Base-by-base conservation (phyloP, 2,329 filamentous ascomycete genomes). In the Colletotrichum karsti region DNA sequence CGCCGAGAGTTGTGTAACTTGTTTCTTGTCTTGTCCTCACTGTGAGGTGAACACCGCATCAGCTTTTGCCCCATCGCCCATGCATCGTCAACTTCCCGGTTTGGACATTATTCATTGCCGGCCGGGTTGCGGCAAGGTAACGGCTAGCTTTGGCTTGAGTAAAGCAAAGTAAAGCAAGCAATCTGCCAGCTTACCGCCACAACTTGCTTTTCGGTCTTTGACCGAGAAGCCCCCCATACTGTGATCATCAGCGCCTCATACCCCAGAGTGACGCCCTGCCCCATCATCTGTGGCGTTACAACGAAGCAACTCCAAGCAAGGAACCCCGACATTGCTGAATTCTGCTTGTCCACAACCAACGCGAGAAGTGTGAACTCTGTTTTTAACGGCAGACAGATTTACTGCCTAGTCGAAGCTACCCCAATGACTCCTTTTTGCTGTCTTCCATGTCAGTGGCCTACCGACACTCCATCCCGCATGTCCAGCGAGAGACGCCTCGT, bases 261-360 rank as follows among this genome's bases (percentile, higher is more conserved):
- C 60, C 44, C 61, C 30, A 56, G 24, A 63, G 30, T 50, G 48
- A 59, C 41, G 56, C 65, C 41, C 28, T n/a, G 30, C 53, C 46
- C 26, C 53, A 59, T 44, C 37, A 20, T 57, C 35, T 68, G 53
- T 68, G 65, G 65, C 65, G 65, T 59, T 48, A 9, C 65, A 59
- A 30, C 24, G 53, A 51, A 58, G 46, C 22, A 39, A 46, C 46
- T 13, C 22, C 28, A 39, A 39, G 60, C 64, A 67, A 24, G 64
- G 64, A 54, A 48, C 53, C 53, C 64, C 37, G 37, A 58, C 20
- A 12, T 64, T 58, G 46, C 46, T 37, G 46, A n/a, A 8, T 53
- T 58, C 33, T 39, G 22, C 33, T 20, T 50, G 44, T 51, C 44
- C 56, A 60, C 13, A n/a, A 30, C 30, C n/a, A 35, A 50, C 35